Evolutionary conservation across 1,139 yeast genomes (phyloP).

Genomic region (Citeromyces siamensis): DNA sequence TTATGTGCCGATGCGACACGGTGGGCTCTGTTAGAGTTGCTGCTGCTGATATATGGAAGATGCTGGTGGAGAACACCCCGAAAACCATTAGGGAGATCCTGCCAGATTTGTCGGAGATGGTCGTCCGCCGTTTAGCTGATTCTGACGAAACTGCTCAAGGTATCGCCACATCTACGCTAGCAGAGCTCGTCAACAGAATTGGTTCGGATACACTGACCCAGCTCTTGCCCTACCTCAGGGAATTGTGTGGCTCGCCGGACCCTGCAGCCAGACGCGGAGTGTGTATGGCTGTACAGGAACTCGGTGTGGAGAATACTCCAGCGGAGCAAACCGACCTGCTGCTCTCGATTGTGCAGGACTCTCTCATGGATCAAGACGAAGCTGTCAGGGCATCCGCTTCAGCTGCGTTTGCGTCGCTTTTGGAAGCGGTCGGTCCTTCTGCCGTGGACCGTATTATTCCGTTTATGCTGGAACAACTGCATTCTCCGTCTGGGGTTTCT

Average conservation of each 20-base stretch:
- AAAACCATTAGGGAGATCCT: slow-evolving; percentile 89
- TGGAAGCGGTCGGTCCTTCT: slow-evolving; percentile 66
- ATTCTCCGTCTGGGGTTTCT: slow-evolving; percentile 65
- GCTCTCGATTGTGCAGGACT: slow-evolving; percentile 63
- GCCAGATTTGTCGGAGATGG: slow-evolving; percentile 69
- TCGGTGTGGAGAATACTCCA: slow-evolving; percentile 65
- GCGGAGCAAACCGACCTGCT: slow-evolving; percentile 55
- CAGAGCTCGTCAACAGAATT: slow-evolving; percentile 91
- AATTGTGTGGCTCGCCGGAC: slow-evolving; percentile 48
- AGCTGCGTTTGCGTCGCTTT: slow-evolving; percentile 77
- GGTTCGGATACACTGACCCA: slow-evolving; percentile 83
- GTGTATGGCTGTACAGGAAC: slow-evolving; percentile 84
- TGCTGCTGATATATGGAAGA: slow-evolving; percentile 96
- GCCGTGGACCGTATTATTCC: slow-evolving; percentile 90
- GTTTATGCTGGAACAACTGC: slow-evolving; percentile 56
- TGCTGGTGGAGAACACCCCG: slow-evolving; percentile 92
- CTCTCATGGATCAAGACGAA: slow-evolving; percentile 64
- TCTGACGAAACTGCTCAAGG: slow-evolving; percentile 67
- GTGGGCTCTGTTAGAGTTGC: slow-evolving; percentile 82
- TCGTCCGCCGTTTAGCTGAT: slow-evolving; percentile 76
- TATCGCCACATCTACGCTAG: slow-evolving; percentile 89
- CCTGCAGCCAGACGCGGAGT: slow-evolving; percentile 90
- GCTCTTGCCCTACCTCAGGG: slow-evolving; percentile 74
- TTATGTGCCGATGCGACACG: slow-evolving; percentile 88
- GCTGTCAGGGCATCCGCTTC: slow-evolving; percentile 88